Conservation (phyloP, 441 rosid genomes). For the Pelargonium citronellum region DNA sequence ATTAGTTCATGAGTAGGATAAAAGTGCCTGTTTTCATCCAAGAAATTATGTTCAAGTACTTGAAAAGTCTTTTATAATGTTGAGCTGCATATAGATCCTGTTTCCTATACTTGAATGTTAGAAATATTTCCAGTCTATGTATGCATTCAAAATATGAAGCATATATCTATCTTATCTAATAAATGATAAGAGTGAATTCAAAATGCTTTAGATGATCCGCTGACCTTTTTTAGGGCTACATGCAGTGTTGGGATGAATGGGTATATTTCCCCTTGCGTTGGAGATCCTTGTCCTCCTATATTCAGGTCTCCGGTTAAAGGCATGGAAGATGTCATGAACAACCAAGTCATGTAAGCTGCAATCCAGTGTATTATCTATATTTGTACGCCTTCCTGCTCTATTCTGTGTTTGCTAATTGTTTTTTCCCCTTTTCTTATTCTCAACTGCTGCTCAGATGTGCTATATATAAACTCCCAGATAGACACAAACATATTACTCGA, state of each 20-base stretch:
- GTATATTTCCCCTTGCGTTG: conserved; percentile 67
- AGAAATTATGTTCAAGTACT: too few relatives aligned
- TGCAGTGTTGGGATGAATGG: conserved; percentile 97
- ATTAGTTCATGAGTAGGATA: too few relatives aligned
- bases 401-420: not conserved
- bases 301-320: conserved; percentile 69
- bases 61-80: too few relatives aligned
- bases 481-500: conserved; percentile 50
- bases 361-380: conserved; percentile 4
- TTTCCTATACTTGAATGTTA: not conserved
- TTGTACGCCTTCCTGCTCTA: not conserved
- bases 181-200: not conserved
- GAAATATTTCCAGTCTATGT: not conserved
- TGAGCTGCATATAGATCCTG: not conserved
- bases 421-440: not conserved
- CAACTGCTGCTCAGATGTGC: conserved; percentile 51
- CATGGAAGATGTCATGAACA: conserved; percentile 79
- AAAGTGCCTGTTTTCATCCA: too few relatives aligned
- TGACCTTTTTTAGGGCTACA: conserved; percentile 37
- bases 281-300: conserved; percentile 67
- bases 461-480: conserved; percentile 72
- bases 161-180: too few relatives aligned
- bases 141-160: not conserved
- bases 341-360: conserved; percentile 74
- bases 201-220: conserved; percentile 23